Percentiles rank a stretch among this genome's conserved stretches.
Evolutionary conservation across 306 rosid genomes (phyloP).

Genomic region (Cicer cuneatum): DNA sequence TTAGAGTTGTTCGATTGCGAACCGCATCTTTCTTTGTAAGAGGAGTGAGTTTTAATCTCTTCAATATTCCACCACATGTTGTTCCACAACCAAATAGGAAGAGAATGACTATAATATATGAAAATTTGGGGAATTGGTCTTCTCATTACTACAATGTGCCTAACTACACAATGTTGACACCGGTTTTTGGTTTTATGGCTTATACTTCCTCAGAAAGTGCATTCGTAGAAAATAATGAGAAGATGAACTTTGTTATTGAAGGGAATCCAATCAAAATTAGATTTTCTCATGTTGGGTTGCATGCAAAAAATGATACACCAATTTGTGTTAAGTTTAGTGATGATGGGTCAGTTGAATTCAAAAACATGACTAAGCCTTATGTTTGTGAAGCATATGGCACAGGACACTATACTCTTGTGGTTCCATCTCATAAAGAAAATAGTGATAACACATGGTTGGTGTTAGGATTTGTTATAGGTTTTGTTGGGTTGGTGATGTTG

Average conservation of each 20-base stretch:
- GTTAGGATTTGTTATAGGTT: slow-evolving; percentile 57
- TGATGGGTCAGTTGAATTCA: slow-evolving; percentile 56
- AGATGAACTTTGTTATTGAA: slow-evolving; percentile 46
- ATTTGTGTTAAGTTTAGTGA: slow-evolving; percentile 63
- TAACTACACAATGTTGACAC: slow-evolving; percentile 68
- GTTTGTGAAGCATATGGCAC: slow-evolving; percentile 52
- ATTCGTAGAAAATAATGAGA: slow-evolving; percentile 37
- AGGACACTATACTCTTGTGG: slow-evolving; percentile 73
- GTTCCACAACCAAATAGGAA: slow-evolving; percentile 50
- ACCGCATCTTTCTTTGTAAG: slow-evolving; percentile 55
- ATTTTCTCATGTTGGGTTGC: slow-evolving; percentile 43
- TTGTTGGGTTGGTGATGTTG: slow-evolving; percentile 54
- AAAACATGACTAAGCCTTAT: slow-evolving; percentile 52
- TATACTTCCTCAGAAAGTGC: slow-evolving; percentile 57
- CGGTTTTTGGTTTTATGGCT: slow-evolving; percentile 69
- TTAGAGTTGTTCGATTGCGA: slow-evolving; percentile 59
- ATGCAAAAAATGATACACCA: slow-evolving; percentile 48
- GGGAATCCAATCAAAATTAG: slow-evolving; percentile 58
- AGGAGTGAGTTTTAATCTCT: slow-evolving; percentile 60
- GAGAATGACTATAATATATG: slow-evolving; percentile 67
- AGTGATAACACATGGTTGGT: slow-evolving; percentile 50
- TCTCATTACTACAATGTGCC: slow-evolving; percentile 64
- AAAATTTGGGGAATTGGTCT: slow-evolving; percentile 84
- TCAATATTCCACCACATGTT: slow-evolving; percentile 64
- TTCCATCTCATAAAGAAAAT: slow-evolving; percentile 45